These are phyloP conservation scores for Akanthomyces muscarius DNA, from an alignment of 2,329 filamentous ascomycete species.

Conservation along the genomic window DNA sequence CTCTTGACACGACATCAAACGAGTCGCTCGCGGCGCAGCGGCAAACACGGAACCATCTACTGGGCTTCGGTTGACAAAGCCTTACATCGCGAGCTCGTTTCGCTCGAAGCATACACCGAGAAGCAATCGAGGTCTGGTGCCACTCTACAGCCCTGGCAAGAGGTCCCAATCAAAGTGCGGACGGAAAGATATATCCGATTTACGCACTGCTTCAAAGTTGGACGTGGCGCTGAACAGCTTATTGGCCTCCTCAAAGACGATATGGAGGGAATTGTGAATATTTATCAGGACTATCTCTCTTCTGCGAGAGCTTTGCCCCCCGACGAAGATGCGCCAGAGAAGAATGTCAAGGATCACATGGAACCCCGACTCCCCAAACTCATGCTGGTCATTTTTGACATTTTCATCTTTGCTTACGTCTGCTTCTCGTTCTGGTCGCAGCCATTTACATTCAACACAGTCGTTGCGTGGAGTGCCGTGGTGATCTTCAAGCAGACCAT, in stretches of 20 bases:
- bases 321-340: not conserved
- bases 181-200: constrained; percentile 22
- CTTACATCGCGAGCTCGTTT: constrained; percentile 16
- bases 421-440: constrained; percentile 22
- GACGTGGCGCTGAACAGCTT: constrained; percentile 20
- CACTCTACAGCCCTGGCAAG: constrained; percentile 12
- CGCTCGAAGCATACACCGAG: constrained; percentile 12
- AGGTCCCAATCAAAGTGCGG: constrained; percentile 18
- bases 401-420: constrained; percentile 21
- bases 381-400: constrained; percentile 21
- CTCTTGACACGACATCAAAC: constrained; percentile 19
- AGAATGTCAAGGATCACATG: constrained; percentile 6
- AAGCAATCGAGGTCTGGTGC: not conserved
- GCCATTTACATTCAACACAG: constrained; percentile 23
- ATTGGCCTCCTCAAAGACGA: constrained; percentile 21
- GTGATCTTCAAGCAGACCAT: constrained; percentile 22
- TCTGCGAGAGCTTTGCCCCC: not conserved
- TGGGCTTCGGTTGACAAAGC: constrained; percentile 17
- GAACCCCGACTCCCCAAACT: constrained; percentile 21
- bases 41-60: not conserved
- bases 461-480: constrained; percentile 20
- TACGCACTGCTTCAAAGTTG: constrained; percentile 18
- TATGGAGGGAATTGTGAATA: constrained; percentile 21
- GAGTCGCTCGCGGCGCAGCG: not conserved
- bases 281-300: constrained; percentile 19